Conservation (phyloP, 2,329 filamentous ascomycete species). For the Macroventuria anomochaeta region DNA sequence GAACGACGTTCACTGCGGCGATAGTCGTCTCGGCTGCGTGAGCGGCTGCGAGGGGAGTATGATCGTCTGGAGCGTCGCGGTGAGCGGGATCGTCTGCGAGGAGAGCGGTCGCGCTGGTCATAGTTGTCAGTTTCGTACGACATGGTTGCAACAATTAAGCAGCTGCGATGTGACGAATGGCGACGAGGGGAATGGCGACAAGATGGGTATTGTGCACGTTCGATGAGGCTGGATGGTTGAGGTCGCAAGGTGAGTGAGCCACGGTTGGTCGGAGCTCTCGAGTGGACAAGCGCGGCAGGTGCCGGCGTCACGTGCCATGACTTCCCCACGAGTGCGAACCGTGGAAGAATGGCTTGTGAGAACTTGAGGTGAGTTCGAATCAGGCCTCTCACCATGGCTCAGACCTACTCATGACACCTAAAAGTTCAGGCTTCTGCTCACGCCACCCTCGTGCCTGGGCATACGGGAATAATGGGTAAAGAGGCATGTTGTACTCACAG, state of each 20-base stretch:
- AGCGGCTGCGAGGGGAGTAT: slow-evolving; percentile 70
- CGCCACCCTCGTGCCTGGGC: neutral
- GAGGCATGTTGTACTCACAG: slow-evolving; percentile 27
- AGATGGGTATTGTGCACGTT: slow-evolving; percentile 27
- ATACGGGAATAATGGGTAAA: slow-evolving; percentile 9
- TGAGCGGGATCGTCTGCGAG: slow-evolving; percentile 65
- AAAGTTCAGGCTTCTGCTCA: neutral
- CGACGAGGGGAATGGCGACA: slow-evolving; percentile 14
- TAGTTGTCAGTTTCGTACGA: slow-evolving; percentile 49
- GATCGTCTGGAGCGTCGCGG: slow-evolving; percentile 63
- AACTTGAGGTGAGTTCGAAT: neutral
- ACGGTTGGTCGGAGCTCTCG: slow-evolving; percentile 21
- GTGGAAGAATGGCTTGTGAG: neutral
- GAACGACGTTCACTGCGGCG: slow-evolving; percentile 61
- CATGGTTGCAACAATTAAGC: slow-evolving; percentile 32
- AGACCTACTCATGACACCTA: neutral
- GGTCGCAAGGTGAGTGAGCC: slow-evolving; percentile 32
- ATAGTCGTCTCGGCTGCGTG: slow-evolving; percentile 73
- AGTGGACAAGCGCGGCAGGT: slow-evolving; percentile 22
- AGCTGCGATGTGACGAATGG: slow-evolving; percentile 18
- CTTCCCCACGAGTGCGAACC: slow-evolving; percentile 21
- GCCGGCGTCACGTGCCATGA: slow-evolving; percentile 20
- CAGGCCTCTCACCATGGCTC: neutral
- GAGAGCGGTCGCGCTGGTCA: slow-evolving; percentile 64
- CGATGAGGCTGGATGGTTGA: slow-evolving; percentile 35